Evolutionary conservation across 371 early-diverging fungal species (phyloP), one percentile per base, ranked within the genome.

Genomic region (Mucor lusitanicus): DNA sequence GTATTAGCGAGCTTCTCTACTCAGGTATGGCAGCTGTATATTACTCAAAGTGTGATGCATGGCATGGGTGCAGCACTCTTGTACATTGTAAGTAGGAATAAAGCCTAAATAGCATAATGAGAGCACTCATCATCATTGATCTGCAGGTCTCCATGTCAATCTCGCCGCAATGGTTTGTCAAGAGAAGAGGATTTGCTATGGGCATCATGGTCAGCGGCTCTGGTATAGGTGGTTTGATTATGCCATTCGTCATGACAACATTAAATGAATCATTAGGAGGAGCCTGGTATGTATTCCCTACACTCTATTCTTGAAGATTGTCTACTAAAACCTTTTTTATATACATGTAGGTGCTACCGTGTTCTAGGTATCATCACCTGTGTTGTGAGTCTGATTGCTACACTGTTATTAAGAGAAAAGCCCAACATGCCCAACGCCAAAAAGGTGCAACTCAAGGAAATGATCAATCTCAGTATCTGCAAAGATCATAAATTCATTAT

Each of bases 121-220:
- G 2, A 53, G 27, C 23, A 59, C 17, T 40, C 40, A 40, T 0
- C 40, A 40, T 0, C 40, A 40, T 5, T 17, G 0, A 15, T 17
- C 9, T 7, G 17, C 35, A 70, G 70, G 71, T 71, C 23, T 71
- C 71, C n/a, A 80, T 89, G 71, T 67, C 82, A 12, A 74, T 92
- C 3, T 83, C 92, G 0, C 74, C 91, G 0, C 95, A 93, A 70
- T 95, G 92, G 92, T 95, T 94, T 73, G 65, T 64, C 21, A 83
- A 82, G 30, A 71, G 81, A 33, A 84, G 93, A n/a, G 91, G 91
- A 0, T 64, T 95, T 50, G 94, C 92, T 7, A 82, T 89, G 6
- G 95, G 94, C 6, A 71, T 95, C 2, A 88, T 90, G 40, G 86
- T 89, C 33, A 81, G 91, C 64, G 95, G 95, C 5, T 85, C 88